These are phyloP conservation scores for Aaosphaeria pasadenensis DNA, from an alignment of 2,329 filamentous ascomycete species.

Conservation along the genomic window DNA sequence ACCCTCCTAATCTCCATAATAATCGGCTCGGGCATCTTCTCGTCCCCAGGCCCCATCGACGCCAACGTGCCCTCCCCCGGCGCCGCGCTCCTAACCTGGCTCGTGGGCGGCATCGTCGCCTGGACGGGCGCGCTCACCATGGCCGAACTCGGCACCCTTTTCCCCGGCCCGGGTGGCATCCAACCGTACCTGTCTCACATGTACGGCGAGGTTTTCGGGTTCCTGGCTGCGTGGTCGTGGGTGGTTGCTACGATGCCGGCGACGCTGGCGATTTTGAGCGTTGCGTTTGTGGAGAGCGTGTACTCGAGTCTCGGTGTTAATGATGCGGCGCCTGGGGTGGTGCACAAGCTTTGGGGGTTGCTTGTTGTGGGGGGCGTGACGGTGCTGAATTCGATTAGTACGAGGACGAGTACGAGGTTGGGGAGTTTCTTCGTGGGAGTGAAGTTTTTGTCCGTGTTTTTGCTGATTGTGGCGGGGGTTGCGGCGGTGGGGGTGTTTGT, in stretches of 20 bases:
- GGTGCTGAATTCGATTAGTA: conserved; percentile 43
- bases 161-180: conserved; percentile 63
- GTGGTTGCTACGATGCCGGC: conserved; percentile 64
- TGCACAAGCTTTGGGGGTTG: conserved; percentile 39
- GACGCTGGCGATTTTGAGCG: conserved; percentile 61
- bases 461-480: conserved; percentile 36
- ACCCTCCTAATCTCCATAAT: conserved; percentile 63
- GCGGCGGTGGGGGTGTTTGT: conserved; percentile 29
- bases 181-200: conserved; percentile 62
- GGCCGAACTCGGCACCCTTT: conserved; percentile 62
- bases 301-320: conserved; percentile 55
- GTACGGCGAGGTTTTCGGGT: conserved; percentile 60
- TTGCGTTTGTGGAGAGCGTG: conserved; percentile 54
- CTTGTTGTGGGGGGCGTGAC: conserved; percentile 39
- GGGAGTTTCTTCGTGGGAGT: conserved; percentile 39
- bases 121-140: conserved; percentile 64
- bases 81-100: conserved; percentile 57
- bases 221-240: conserved; percentile 65
- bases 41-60: conserved; percentile 61
- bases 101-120: conserved; percentile 59
- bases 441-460: conserved; percentile 31
- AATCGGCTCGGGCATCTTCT: conserved; percentile 64
- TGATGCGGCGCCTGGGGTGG: conserved; percentile 48
- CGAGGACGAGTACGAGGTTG: conserved; percentile 39
- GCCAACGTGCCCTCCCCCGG: conserved; percentile 63